Percentiles rank a stretch among this genome's conserved stretches.
These are phyloP conservation scores for Ilyonectria robusta DNA, from an alignment of 2,329 filamentous ascomycete genomes.

Conservation along the genomic window DNA sequence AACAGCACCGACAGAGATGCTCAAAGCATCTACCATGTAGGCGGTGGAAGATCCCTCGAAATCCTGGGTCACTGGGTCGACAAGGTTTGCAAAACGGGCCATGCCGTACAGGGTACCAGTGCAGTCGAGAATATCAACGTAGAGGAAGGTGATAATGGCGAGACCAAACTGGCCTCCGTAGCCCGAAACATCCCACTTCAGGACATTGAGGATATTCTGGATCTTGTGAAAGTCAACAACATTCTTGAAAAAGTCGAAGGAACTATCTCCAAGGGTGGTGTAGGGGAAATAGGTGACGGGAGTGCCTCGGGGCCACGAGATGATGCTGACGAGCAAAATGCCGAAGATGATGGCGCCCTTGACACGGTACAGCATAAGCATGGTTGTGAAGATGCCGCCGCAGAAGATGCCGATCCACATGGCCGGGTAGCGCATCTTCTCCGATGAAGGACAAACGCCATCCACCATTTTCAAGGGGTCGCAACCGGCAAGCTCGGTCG, in stretches of 20 bases:
- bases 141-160: slow-evolving; percentile 89
- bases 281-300: slow-evolving; percentile 86
- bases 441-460: slow-evolving; percentile 72
- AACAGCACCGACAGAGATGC: slow-evolving; percentile 84
- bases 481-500: slow-evolving; percentile 83
- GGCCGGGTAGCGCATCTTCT: slow-evolving; percentile 86
- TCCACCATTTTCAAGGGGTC: slow-evolving; percentile 49
- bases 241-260: slow-evolving; percentile 89
- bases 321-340: slow-evolving; percentile 86
- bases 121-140: slow-evolving; percentile 90
- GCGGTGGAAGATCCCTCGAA: slow-evolving; percentile 89
- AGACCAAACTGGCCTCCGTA: slow-evolving; percentile 84
- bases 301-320: slow-evolving; percentile 87
- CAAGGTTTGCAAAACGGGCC: slow-evolving; percentile 85
- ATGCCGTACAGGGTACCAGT: slow-evolving; percentile 92
- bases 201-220: slow-evolving; percentile 75
- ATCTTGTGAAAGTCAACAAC: slow-evolving; percentile 90
- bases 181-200: slow-evolving; percentile 79
- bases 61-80: slow-evolving; percentile 87
- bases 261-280: slow-evolving; percentile 75
- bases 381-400: slow-evolving; percentile 83
- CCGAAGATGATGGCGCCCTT: slow-evolving; percentile 90
- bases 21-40: slow-evolving; percentile 85
- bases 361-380: slow-evolving; percentile 88
- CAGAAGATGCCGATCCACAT: slow-evolving; percentile 94